phyloP scores from a whole-genome alignment of 1,284 basidiomycete genomes.

The Cutaneotrichosporon mucoides region DNA sequence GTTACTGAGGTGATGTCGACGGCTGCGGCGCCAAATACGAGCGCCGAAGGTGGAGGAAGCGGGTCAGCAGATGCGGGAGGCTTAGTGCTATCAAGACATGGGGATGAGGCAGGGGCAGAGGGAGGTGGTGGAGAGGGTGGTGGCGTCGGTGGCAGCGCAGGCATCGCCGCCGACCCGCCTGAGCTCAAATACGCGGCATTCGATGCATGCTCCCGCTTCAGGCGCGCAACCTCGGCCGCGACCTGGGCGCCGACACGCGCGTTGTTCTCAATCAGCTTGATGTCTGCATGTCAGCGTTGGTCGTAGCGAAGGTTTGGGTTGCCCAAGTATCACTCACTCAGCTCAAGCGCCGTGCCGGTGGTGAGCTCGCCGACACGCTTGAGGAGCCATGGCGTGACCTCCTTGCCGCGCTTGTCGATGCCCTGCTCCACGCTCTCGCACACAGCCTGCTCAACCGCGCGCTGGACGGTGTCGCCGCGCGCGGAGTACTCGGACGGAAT shows the following conservation, averaged over 20 bases:
- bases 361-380: conserved; percentile 79
- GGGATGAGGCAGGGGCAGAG: neutral
- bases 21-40: conserved; percentile 78
- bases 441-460: conserved; percentile 79
- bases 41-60: conserved; percentile 47
- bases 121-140: neutral
- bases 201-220: conserved; percentile 44
- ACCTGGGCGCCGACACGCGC: conserved; percentile 78
- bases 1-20: conserved; percentile 71
- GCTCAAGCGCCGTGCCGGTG: conserved; percentile 64
- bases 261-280: conserved; percentile 89
- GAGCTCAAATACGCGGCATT: conserved; percentile 18
- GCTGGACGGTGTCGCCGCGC: conserved; percentile 67
- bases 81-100: neutral
- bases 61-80: neutral
- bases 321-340: conserved; percentile 55
- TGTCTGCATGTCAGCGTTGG: conserved; percentile 55
- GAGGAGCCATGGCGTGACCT: conserved; percentile 93
- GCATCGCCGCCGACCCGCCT: neutral
- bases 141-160: neutral
- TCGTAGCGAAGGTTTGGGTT: neutral
- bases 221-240: conserved; percentile 68
- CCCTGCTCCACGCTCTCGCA: conserved; percentile 77
- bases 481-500: conserved; percentile 75
- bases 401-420: conserved; percentile 76